Evolutionary conservation across 768 basidiomycete genomes (phyloP), one percentile per base, ranked within the genome.

Genomic region (Favolaschia claudopus): DNA sequence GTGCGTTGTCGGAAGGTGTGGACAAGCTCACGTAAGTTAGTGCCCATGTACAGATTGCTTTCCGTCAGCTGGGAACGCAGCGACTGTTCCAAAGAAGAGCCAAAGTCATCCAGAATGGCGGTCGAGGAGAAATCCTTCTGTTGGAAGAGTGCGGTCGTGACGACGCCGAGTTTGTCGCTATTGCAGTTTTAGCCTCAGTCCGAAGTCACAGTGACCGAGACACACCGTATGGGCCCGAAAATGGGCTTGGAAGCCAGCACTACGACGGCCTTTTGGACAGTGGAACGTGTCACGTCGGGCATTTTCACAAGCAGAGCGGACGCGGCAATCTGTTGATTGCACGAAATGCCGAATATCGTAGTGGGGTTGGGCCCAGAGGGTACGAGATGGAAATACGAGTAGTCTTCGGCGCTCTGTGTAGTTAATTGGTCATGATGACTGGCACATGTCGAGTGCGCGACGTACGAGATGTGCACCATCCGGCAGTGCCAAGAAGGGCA

Each of bases 281-380:
- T 99, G 5, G 92, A 94, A 15, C 97, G 88, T 5, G 97, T 99
- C 17, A 99, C 93, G 62, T 97, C 96, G 2, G 85, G 79, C 34
- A 86, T 83, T 69, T 89, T 91, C 43, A 91, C 89, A 5, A 94
- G 78, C 27, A 99, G 81, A 22, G 88, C 81, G 0, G 89, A 82
- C 2, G 95, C 80, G 10, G 92, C 79, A 31, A 99, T 94, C 78
- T 99, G 97, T 45, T 96, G 93, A 67, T 99, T 98, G 71, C 96
- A 96, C 87, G 96, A 98, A 70, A 99, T 99, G 32, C 96, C 97
- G 69, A 99, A 99, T 34, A 99, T 77, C 5, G 97, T 99, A 17
- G 84, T 85, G 1, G 91, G 87, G 60, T 82, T 85, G 0, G 84
- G 83, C 10, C 86, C 83, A 13, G 85, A 79, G 22, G 91, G 90